Base-by-base conservation (phyloP, 257 asterid species). In the Leonotis leonurus region DNA sequence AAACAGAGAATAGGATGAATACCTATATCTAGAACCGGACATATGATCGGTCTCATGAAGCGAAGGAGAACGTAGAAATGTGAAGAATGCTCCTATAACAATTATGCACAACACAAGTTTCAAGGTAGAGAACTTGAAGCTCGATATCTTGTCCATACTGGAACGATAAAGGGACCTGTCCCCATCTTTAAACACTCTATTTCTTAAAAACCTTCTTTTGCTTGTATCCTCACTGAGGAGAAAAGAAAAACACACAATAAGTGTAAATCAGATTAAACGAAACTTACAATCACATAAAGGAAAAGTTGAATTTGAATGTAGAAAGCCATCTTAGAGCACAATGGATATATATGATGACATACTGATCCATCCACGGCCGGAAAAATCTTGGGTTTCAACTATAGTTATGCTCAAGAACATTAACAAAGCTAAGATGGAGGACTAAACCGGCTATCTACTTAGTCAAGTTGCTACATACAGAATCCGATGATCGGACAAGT, bases 51-150 rank as follows among this genome's bases (percentile, higher is more conserved):
- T 66, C 36, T 84, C 86, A 12, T 81, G 83, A 75, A 81, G 58
- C 25, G 92, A 69, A 45, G 87, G 95, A 43, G 85, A 77, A 62
- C 69, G 84, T 29, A 88, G 66, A 68, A 86, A 71, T 6, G 81
- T 77, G 35, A 84, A 43, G 56, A 89, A 71, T 67, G 91, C 95
- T 68, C 83, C 99, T 35, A 87, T 25, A 22, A 80, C 39, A 53
- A 86, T 79, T 61, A 89, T 70, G 69, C 77, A 73, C 71, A 92
- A 16, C 49, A 85, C 83, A 59, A 86, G 72, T 76, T 92, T 92
- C 70, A 89, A 37, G 7, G 79, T 66, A 24, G 77, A 78, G 63
- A 80, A 75, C 64, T 78, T 89, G 88, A 75, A 84, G 73, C 73
- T 79, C 30, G 77, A 74, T 57, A 68, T 53, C 71, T 81, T 75